phyloP scores from a whole-genome alignment of 768 basidiomycete genomes.

The Hypholoma fasciculare region DNA sequence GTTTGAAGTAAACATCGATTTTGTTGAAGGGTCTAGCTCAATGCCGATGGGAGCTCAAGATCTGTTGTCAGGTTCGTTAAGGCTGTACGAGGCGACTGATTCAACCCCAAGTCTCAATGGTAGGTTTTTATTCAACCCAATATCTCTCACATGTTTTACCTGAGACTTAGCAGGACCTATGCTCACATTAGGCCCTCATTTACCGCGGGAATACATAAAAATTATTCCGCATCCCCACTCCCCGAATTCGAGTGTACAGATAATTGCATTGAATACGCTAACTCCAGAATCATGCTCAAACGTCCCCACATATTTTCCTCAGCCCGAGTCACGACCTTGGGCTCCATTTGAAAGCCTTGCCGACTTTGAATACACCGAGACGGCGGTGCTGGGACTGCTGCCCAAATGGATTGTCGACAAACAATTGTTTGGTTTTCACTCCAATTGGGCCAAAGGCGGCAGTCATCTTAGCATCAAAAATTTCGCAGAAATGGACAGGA shows the following conservation, averaged over 20 bases:
- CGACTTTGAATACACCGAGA: conserved; percentile 27
- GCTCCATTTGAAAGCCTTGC: conserved; percentile 22
- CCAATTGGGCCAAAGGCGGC: conserved; percentile 13
- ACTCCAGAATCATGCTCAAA: neutral
- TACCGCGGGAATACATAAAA: conserved; percentile 15
- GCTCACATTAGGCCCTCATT: conserved; percentile 11
- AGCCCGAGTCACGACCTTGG: conserved; percentile 18
- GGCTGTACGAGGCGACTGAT: too few species aligned
- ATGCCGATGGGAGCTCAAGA: neutral
- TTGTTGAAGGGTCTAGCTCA: neutral
- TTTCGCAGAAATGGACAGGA: conserved; percentile 18
- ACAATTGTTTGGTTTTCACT: conserved; percentile 16
- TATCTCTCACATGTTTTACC: too few species aligned
- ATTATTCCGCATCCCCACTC: conserved; percentile 17
- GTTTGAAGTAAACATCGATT: neutral
- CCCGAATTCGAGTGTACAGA: neutral
- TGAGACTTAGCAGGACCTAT: too few species aligned
- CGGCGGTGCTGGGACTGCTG: conserved; percentile 16
- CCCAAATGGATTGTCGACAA: conserved; percentile 14
- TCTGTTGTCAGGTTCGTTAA: too few species aligned
- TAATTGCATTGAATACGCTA: conserved; percentile 7
- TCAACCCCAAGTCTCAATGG: too few species aligned
- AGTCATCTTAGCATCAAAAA: conserved; percentile 22
- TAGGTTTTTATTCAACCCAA: too few species aligned
- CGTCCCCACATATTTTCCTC: neutral